Evolutionary conservation across 257 asterid species (phyloP).

Genomic region (Salvia rosmarinus): DNA sequence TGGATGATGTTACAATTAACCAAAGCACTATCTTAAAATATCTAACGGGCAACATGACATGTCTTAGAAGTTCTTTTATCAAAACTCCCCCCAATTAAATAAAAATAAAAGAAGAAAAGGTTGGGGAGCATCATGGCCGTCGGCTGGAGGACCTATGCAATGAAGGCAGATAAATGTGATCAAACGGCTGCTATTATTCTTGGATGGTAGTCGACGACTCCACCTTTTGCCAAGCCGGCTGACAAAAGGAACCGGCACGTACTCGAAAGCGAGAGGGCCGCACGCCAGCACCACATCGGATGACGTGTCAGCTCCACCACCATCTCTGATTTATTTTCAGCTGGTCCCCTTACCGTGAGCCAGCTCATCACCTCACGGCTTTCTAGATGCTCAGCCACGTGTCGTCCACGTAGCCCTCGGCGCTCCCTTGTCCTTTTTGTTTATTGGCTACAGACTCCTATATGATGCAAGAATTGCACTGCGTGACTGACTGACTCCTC

Average conservation of each 20-base stretch:
- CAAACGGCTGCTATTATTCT: not conserved
- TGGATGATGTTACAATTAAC: too few species aligned
- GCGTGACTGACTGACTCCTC: too few species aligned
- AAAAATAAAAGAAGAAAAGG: not conserved
- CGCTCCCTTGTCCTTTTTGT: constrained; percentile 30
- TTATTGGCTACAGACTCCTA: constrained; percentile 28
- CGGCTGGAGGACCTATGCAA: not conserved
- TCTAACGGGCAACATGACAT: not conserved
- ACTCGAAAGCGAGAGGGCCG: constrained; percentile 28
- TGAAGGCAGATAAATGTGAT: not conserved
- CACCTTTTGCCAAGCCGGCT: constrained; percentile 20
- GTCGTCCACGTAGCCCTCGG: constrained; percentile 41
- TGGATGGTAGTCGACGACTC: not conserved
- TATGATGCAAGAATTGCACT: too few species aligned
- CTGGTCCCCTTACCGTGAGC: constrained; percentile 41
- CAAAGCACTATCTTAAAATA: too few species aligned
- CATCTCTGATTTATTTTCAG: not conserved
- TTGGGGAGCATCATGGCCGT: not conserved
- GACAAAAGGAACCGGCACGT: constrained; percentile 36
- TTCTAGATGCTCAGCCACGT: constrained; percentile 48
- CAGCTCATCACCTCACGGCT: constrained; percentile 44
- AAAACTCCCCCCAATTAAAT: not conserved
- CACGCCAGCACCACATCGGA: constrained; percentile 20
- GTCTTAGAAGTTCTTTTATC: not conserved
- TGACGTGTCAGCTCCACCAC: constrained; percentile 47